phyloP scores from a whole-genome alignment of 2,329 filamentous ascomycete genomes.

The Ilyonectria robusta region DNA sequence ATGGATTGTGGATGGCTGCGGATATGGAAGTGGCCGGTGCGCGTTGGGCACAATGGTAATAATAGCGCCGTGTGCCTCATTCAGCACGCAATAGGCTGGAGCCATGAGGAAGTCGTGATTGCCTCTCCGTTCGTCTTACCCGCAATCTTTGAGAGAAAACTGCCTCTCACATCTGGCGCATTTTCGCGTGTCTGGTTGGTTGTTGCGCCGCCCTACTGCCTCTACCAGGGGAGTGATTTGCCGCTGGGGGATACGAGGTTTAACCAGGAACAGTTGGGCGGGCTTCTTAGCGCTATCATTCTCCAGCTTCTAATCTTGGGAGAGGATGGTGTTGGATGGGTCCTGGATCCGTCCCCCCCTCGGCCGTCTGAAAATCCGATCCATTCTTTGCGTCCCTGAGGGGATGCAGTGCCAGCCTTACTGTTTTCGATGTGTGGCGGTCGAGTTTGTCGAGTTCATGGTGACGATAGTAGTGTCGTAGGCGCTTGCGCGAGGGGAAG shows the following conservation, averaged over 20 bases:
- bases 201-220: not conserved
- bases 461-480: not conserved
- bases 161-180: not conserved
- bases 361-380: constrained; percentile 7
- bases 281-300: constrained; percentile 22
- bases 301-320: constrained; percentile 30
- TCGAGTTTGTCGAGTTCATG: constrained; percentile 11
- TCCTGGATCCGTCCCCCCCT: not conserved
- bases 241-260: constrained; percentile 18
- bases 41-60: constrained; percentile 20
- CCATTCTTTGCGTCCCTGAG: constrained; percentile 1
- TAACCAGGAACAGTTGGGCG: constrained; percentile 17
- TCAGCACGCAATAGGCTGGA: constrained; percentile 27
- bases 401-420: not conserved
- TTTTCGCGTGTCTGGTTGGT: not conserved
- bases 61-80: constrained; percentile 22
- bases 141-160: not conserved
- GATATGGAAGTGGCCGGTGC: constrained; percentile 14
- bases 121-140: constrained; percentile 2
- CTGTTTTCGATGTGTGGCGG: constrained; percentile 16
- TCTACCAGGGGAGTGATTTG: constrained; percentile 4
- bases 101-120: constrained; percentile 13
- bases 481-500: not conserved
- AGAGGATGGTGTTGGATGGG: not conserved
- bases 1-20: not conserved